These are phyloP conservation scores for Breynia disticha DNA, from an alignment of 441 rosid genomes.

Conservation along the genomic window DNA sequence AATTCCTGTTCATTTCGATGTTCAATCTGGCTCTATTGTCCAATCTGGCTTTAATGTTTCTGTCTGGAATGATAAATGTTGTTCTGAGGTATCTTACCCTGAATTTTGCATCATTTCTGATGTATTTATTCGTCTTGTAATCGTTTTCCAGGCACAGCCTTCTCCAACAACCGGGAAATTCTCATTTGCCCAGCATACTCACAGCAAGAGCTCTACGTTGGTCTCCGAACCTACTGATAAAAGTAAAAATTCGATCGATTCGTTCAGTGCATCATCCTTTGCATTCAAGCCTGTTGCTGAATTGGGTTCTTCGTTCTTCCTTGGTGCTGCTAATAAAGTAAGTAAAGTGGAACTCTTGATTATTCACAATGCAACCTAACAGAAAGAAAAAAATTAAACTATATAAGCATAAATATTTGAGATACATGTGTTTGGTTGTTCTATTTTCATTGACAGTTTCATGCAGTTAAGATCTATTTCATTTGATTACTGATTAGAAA, in stretches of 20 bases:
- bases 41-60: no score
- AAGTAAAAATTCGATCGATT: conserved; percentile 50
- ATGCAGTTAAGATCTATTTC: no score
- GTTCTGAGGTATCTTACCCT: not conserved
- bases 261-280: conserved; percentile 50
- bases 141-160: conserved; percentile 65
- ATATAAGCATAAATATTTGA: not conserved
- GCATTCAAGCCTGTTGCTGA: conserved; percentile 67
- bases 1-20: not conserved
- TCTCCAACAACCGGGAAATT: conserved; percentile 97
- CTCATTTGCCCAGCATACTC: conserved; percentile 41
- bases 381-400: not conserved
- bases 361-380: not conserved
- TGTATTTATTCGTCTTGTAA: conserved; percentile 7
- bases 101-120: conserved; percentile 3
- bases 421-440: no score
- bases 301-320: conserved; percentile 40
- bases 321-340: conserved; percentile 42
- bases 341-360: conserved; percentile 11
- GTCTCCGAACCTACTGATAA: conserved; percentile 32
- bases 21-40: no score
- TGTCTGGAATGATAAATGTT: no score
- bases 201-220: conserved; percentile 24
- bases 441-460: no score
- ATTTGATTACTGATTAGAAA: no score